These are phyloP conservation scores for Exophiala dermatitidis DNA, from an alignment of 2,329 filamentous ascomycete genomes.

Conservation along the genomic window DNA sequence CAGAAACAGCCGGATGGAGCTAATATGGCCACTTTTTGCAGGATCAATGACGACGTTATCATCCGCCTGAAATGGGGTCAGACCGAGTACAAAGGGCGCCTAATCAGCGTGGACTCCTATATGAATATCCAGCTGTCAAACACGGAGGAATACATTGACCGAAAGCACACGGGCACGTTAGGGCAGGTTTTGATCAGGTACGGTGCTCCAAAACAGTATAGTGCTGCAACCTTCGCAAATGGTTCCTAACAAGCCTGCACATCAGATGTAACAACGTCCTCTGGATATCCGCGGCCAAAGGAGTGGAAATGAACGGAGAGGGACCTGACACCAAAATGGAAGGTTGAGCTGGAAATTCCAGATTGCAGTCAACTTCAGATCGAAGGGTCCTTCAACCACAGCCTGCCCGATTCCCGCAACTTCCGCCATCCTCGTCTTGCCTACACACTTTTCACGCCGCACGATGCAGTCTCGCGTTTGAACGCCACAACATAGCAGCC, in stretches of 20 bases:
- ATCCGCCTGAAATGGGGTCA: slow-evolving; percentile 97
- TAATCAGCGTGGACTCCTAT: slow-evolving; percentile 93
- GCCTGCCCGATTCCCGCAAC: background rate
- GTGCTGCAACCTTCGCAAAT: background rate
- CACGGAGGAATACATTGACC: slow-evolving; percentile 86
- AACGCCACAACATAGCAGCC: too few species aligned
- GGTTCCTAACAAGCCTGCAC: slow-evolving; percentile 4
- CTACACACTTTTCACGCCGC: too few species aligned
- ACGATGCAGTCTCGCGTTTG: too few species aligned
- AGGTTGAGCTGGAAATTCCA: slow-evolving; percentile 10
- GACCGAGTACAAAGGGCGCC: slow-evolving; percentile 89
- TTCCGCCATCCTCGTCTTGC: background rate
- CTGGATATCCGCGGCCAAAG: slow-evolving; percentile 64
- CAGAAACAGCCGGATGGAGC: background rate
- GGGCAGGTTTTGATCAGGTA: slow-evolving; percentile 90
- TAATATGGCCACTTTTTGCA: slow-evolving; percentile 31
- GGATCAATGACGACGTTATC: slow-evolving; percentile 81
- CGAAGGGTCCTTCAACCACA: background rate
- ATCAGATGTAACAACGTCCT: slow-evolving; percentile 86
- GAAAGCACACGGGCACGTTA: slow-evolving; percentile 73
- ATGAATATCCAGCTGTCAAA: slow-evolving; percentile 95
- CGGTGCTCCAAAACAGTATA: slow-evolving; percentile 22
- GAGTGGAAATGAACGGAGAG: slow-evolving; percentile 40
- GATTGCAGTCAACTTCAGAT: background rate
- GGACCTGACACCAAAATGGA: slow-evolving; percentile 27